These are phyloP conservation scores for Nemophila menziesii DNA, from an alignment of 257 asterid genomes.

Conservation along the genomic window DNA sequence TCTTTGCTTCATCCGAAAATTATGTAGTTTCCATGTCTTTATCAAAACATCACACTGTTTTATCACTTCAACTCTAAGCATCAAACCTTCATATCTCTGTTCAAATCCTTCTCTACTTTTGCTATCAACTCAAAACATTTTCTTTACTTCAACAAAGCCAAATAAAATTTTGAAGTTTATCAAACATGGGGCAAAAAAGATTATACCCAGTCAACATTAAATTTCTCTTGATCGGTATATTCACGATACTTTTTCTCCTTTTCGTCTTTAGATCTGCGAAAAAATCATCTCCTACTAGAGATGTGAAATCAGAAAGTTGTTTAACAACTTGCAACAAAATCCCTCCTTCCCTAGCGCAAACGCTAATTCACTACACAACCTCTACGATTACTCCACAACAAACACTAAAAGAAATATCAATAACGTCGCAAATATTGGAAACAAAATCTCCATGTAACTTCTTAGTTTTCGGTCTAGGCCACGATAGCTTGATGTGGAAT, in stretches of 20 bases:
- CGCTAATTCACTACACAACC: conserved; percentile 68
- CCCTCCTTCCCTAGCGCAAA: conserved; percentile 47
- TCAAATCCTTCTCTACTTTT: not conserved
- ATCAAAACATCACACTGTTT: too few relatives aligned
- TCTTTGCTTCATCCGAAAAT: not conserved
- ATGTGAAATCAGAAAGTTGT: conserved; percentile 10
- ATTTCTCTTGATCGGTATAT: conserved; percentile 12
- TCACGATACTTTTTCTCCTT: conserved; percentile 11
- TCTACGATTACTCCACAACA: conserved; percentile 76
- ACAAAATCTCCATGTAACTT: conserved; percentile 65
- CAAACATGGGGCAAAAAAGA: conserved; percentile 2
- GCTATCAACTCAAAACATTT: not conserved
- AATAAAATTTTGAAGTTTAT: not conserved
- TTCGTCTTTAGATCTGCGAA: conserved; percentile 7
- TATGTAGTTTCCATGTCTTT: conserved; percentile 3
- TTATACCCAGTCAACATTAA: conserved; percentile 9
- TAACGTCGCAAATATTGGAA: conserved; percentile 43
- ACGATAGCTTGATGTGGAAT: conserved; percentile 91
- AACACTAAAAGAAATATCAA: conserved; percentile 58
- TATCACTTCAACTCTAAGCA: conserved; percentile 10
- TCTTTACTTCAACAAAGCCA: not conserved
- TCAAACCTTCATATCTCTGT: not conserved
- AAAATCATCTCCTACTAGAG: conserved; percentile 2
- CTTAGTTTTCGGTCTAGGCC: conserved; percentile 75
- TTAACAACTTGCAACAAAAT: conserved; percentile 38